Conservation (phyloP, 768 basidiomycete genomes). For the Holtermannia corniformis region DNA sequence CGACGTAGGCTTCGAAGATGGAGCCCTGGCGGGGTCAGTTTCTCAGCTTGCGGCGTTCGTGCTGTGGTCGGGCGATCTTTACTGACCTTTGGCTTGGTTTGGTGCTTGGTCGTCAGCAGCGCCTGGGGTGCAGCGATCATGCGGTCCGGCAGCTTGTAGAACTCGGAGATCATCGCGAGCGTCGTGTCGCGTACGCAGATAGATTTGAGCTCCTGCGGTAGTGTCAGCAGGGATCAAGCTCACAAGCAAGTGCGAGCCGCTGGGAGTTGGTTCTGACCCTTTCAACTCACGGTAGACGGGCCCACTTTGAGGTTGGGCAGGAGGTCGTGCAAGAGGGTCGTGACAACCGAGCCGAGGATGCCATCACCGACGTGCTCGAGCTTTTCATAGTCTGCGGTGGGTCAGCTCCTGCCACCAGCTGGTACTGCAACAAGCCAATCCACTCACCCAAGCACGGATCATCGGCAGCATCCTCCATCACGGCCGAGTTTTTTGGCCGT, state of each 20-base stretch:
- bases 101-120: neutral
- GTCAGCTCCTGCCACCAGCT: neutral
- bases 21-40: neutral
- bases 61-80: no score
- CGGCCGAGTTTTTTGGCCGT: conserved; percentile 3
- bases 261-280: neutral
- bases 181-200: conserved; percentile 18
- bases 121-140: conserved; percentile 8
- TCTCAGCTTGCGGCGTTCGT: neutral
- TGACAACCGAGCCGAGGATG: conserved; percentile 19
- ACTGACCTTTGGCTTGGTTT: conserved; percentile 19
- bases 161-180: conserved; percentile 18
- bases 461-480: neutral
- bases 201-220: conserved; percentile 17
- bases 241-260: neutral
- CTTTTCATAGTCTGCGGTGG: conserved; percentile 24
- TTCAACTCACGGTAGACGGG: conserved; percentile 17
- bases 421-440: no score
- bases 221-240: neutral
- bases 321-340: conserved; percentile 20
- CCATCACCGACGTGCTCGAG: conserved; percentile 32
- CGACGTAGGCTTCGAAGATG: conserved; percentile 26
- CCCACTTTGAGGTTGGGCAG: conserved; percentile 22
- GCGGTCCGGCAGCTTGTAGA: conserved; percentile 15
- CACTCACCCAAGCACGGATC: neutral